Conservation (phyloP, 331 rosid species). For the Prunus yedoensis region DNA sequence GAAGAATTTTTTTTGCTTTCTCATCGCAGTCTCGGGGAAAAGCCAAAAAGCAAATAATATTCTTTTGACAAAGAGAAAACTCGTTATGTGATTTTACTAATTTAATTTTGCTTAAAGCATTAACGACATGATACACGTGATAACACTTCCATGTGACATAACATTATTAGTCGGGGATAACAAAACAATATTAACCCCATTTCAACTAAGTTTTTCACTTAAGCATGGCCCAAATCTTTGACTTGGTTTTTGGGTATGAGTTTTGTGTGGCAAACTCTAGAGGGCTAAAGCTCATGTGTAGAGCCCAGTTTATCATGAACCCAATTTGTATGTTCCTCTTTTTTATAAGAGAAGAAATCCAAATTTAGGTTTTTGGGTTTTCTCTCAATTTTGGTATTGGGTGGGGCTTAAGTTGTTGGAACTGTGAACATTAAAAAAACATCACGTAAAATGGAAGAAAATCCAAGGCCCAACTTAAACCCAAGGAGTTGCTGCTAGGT, state of each 20-base stretch:
- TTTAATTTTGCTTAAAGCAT: neutral
- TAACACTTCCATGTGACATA: fast-evolving
- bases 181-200: too few relatives aligned
- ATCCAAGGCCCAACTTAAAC: neutral
- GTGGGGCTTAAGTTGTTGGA: neutral
- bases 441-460: neutral
- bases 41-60: neutral
- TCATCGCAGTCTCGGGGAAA: neutral
- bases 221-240: too few relatives aligned
- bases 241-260: too few relatives aligned
- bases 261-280: too few relatives aligned
- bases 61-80: neutral
- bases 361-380: neutral
- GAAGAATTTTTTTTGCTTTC: neutral
- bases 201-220: too few relatives aligned
- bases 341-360: neutral
- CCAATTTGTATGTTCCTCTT: neutral
- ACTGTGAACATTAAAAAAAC: neutral
- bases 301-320: neutral
- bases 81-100: neutral
- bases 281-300: too few relatives aligned
- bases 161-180: fast-evolving
- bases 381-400: neutral
- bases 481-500: too few relatives aligned
- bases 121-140: fast-evolving